phyloP scores from a whole-genome alignment of 176 grass and related monocot species.

The Carex littledalei region DNA sequence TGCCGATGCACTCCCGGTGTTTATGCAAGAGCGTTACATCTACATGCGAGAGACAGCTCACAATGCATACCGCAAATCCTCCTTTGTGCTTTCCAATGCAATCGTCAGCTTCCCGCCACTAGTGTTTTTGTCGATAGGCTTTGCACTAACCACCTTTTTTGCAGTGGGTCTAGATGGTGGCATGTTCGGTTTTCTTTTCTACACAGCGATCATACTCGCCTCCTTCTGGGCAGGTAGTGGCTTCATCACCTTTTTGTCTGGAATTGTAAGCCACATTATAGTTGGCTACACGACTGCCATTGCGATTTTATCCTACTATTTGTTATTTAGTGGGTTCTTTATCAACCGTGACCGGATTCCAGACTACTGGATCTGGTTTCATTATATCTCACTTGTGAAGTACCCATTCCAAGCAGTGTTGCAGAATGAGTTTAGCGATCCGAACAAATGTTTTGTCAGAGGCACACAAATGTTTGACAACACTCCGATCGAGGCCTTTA shows the following conservation, averaged over 20 bases:
- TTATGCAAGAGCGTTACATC: constrained; percentile 79
- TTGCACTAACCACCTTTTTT: constrained; percentile 57
- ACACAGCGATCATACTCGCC: constrained; percentile 43
- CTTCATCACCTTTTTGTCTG: constrained; percentile 75
- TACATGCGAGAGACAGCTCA: constrained; percentile 70
- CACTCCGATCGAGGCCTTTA: constrained; percentile 45
- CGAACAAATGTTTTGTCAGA: constrained; percentile 50
- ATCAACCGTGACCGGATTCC: constrained; percentile 49
- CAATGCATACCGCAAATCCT: constrained; percentile 71
- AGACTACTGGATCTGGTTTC: constrained; percentile 78
- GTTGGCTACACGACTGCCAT: constrained; percentile 62
- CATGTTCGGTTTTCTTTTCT: constrained; percentile 44
- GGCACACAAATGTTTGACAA: constrained; percentile 80
- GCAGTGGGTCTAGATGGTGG: constrained; percentile 59
- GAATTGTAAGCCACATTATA: constrained; percentile 54
- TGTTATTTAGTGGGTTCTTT: constrained; percentile 82
- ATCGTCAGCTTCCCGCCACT: constrained; percentile 58
- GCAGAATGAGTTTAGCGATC: constrained; percentile 70
- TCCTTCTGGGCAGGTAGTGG: constrained; percentile 75
- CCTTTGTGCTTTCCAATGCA: constrained; percentile 65
- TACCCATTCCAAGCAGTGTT: constrained; percentile 90
- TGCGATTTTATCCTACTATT: constrained; percentile 47
- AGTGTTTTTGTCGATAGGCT: constrained; percentile 50
- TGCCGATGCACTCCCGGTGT: constrained; percentile 71
- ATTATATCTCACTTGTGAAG: constrained; percentile 76